These are phyloP conservation scores for Nothopassalora personata DNA, from an alignment of 2,329 filamentous ascomycete genomes.

Conservation along the genomic window DNA sequence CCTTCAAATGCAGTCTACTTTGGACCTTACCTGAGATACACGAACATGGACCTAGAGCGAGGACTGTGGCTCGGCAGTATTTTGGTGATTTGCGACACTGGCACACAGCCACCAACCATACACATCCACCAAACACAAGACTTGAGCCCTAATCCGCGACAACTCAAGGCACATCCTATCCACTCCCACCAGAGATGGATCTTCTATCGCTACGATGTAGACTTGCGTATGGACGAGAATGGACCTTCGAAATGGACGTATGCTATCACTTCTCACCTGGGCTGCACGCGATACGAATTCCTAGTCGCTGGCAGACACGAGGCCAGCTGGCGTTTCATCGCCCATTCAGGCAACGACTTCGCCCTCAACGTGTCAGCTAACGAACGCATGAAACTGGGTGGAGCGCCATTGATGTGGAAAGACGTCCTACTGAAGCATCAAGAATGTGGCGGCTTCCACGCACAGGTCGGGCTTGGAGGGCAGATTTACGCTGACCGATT, in stretches of 20 bases:
- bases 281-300: constrained; percentile 98
- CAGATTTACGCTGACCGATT: constrained; percentile 93
- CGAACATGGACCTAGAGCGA: constrained; percentile 92
- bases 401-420: constrained; percentile 96
- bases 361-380: constrained; percentile 78
- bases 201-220: constrained; percentile 91
- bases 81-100: constrained; percentile 82
- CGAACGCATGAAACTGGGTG: constrained; percentile 79
- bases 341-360: constrained; percentile 95
- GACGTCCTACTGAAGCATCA: constrained; percentile 96
- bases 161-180: constrained; percentile 76
- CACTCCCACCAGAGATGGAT: constrained; percentile 88
- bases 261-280: constrained; percentile 91
- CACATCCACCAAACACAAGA: constrained; percentile 89
- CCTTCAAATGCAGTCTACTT: constrained; percentile 98
- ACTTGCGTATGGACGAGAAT: constrained; percentile 79
- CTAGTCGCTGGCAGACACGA: constrained; percentile 86
- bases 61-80: constrained; percentile 92
- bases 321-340: constrained; percentile 90
- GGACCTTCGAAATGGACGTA: constrained; percentile 88
- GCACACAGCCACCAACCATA: constrained; percentile 81
- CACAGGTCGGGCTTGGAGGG: constrained; percentile 83
- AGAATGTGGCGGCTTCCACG: constrained; percentile 92
- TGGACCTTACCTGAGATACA: constrained; percentile 89
- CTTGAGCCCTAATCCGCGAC: constrained; percentile 81